Percentiles rank a stretch among this genome's conserved stretches.
phyloP scores from a whole-genome alignment of 495 filamentous ascomycete species.

The Cercophora newfieldiana region DNA sequence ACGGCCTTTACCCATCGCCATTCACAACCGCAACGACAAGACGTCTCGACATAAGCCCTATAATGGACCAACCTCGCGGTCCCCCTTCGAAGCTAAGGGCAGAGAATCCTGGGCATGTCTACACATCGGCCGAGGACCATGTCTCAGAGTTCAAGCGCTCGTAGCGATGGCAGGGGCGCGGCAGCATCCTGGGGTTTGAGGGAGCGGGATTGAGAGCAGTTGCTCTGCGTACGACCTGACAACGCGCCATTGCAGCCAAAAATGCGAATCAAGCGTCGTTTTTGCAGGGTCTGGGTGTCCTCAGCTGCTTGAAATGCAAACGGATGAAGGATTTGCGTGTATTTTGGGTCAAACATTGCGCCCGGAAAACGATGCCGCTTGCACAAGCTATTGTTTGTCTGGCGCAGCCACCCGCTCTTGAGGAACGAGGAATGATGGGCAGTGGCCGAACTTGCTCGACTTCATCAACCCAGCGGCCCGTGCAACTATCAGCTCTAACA shows the following conservation, averaged over 20 bases:
- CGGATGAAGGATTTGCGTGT: background rate
- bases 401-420: too few species aligned
- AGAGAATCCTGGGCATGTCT: background rate
- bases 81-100: background rate
- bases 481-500: too few species aligned
- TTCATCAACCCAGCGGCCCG: background rate
- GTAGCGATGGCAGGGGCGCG: background rate
- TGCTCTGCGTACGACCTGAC: too few species aligned
- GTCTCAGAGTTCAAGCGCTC: background rate
- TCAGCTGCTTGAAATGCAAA: background rate
- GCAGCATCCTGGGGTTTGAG: too few species aligned
- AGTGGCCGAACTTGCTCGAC: too few species aligned
- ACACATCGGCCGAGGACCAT: background rate
- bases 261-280: too few species aligned
- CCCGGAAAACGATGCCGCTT: background rate
- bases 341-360: background rate
- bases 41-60: background rate
- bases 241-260: too few species aligned
- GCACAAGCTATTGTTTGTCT: background rate
- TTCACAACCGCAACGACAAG: background rate
- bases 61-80: background rate
- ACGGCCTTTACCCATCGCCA: background rate
- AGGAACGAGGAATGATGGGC: background rate
- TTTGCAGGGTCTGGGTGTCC: background rate
- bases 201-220: too few species aligned